A percentile compares a stretch with the other conserved stretches of the same genome.
Conservation (phyloP, 345 rosid species). For the Microcos paniculata region DNA sequence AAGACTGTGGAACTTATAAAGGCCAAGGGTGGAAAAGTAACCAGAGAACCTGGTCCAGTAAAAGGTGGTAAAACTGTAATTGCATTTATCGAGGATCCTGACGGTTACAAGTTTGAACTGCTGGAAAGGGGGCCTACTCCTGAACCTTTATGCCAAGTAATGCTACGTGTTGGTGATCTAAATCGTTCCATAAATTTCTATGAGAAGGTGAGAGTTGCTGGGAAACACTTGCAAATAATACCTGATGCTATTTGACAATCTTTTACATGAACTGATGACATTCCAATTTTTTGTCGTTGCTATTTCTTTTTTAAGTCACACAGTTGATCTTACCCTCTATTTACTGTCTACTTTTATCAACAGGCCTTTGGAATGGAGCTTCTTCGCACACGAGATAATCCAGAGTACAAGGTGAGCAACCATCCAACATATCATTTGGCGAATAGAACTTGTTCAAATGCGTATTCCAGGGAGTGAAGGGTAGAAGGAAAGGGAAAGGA, state of each 20-base stretch:
- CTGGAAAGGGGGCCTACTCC: slow-evolving; percentile 98
- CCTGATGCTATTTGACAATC: neutral
- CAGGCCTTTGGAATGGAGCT: slow-evolving; percentile 99
- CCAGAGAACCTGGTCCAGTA: slow-evolving; percentile 96
- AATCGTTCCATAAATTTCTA: slow-evolving; percentile 85
- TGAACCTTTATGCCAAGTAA: slow-evolving; percentile 97
- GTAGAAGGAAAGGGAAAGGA: neutral
- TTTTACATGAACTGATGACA: neutral
- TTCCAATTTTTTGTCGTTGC: neutral
- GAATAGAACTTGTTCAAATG: neutral
- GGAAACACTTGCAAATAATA: neutral
- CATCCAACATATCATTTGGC: neutral
- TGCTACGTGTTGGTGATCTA: slow-evolving; percentile 99
- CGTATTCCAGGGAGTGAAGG: neutral
- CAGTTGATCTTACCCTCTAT: neutral
- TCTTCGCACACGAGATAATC: slow-evolving; percentile 83
- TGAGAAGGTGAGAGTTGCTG: slow-evolving; percentile 64
- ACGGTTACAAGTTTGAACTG: slow-evolving; percentile 96
- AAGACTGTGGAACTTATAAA: slow-evolving; percentile 91
- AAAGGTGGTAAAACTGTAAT: slow-evolving; percentile 91
- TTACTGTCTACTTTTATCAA: slow-evolving; percentile 6
- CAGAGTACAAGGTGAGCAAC: slow-evolving; percentile 79
- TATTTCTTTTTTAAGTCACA: neutral
- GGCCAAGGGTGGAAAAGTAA: slow-evolving; percentile 96
- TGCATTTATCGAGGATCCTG: slow-evolving; percentile 97